Percentiles rank a stretch among this genome's conserved stretches.
phyloP scores from a whole-genome alignment of 75 land plant species.

The Sequoiadendron giganteum region DNA sequence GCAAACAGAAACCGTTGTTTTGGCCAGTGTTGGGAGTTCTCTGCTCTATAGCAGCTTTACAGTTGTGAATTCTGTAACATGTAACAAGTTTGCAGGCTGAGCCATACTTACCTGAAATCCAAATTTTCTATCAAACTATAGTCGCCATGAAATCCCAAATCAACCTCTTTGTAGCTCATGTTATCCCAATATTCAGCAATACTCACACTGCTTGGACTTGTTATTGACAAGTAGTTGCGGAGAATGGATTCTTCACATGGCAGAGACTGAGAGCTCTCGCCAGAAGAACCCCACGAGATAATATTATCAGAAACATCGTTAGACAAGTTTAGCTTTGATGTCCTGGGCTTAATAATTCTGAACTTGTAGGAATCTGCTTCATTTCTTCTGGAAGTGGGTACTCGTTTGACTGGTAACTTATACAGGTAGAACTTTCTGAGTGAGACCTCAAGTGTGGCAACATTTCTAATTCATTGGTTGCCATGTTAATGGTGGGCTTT shows the following conservation, averaged over 20 bases:
- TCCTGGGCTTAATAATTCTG: neutral
- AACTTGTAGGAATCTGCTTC: neutral
- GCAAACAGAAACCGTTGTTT: too few relatives aligned
- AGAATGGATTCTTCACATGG: too few relatives aligned
- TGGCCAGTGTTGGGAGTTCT: too few relatives aligned
- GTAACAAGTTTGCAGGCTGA: too few relatives aligned
- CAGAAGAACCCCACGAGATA: neutral
- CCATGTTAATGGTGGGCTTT: neutral
- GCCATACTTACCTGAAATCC: neutral
- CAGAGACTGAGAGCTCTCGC: too few relatives aligned
- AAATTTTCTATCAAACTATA: neutral
- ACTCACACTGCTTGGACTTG: neutral
- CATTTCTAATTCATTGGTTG: too few relatives aligned
- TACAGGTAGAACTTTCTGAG: neutral
- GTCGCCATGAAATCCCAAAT: neutral
- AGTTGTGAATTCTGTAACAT: too few relatives aligned
- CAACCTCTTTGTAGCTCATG: neutral
- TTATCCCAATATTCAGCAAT: neutral
- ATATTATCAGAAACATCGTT: too few relatives aligned
- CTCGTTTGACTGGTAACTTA: neutral
- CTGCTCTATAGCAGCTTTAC: too few relatives aligned
- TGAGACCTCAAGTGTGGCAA: neutral
- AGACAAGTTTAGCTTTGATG: neutral
- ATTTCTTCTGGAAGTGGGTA: neutral
- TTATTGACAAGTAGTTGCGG: too few relatives aligned